Conservation (phyloP, 2,329 filamentous ascomycete genomes). For the Daldinia sp. region DNA sequence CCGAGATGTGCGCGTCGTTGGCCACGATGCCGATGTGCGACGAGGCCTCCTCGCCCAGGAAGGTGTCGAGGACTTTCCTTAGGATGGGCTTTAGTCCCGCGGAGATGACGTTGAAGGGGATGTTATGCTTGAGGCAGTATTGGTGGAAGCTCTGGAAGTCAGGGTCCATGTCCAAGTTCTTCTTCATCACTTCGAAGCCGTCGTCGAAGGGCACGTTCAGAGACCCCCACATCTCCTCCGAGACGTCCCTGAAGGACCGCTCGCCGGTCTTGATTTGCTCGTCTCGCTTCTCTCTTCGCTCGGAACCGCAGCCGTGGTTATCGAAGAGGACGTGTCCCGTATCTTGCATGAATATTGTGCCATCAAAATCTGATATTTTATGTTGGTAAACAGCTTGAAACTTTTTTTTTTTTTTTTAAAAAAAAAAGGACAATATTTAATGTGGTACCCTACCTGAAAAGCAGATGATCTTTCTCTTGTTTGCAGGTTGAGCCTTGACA, state of each 20-base stretch:
- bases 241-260: constrained; percentile 76
- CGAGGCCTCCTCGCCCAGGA: constrained; percentile 71
- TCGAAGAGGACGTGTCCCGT: constrained; percentile 78
- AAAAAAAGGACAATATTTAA: background rate
- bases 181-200: constrained; percentile 73
- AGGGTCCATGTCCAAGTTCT: constrained; percentile 71
- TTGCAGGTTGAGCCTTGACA: constrained; percentile 50
- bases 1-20: constrained; percentile 72
- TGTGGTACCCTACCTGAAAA: constrained; percentile 62
- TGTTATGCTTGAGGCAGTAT: constrained; percentile 71
- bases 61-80: constrained; percentile 71
- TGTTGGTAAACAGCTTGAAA: constrained; percentile 31
- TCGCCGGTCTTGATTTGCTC: constrained; percentile 74
- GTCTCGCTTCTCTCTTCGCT: constrained; percentile 68
- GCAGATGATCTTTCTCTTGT: constrained; percentile 66
- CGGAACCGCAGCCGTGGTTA: constrained; percentile 70
- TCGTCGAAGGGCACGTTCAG: constrained; percentile 75
- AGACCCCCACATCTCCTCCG: constrained; percentile 78
- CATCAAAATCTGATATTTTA: constrained; percentile 70
- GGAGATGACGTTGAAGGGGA: constrained; percentile 77
- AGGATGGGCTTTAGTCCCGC: constrained; percentile 75
- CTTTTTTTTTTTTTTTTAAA: no score
- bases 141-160: constrained; percentile 74
- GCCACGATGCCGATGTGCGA: constrained; percentile 74
- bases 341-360: constrained; percentile 79